These are phyloP conservation scores for Aspergillus egyptiacus DNA, from an alignment of 495 filamentous ascomycete species.

Conservation along the genomic window DNA sequence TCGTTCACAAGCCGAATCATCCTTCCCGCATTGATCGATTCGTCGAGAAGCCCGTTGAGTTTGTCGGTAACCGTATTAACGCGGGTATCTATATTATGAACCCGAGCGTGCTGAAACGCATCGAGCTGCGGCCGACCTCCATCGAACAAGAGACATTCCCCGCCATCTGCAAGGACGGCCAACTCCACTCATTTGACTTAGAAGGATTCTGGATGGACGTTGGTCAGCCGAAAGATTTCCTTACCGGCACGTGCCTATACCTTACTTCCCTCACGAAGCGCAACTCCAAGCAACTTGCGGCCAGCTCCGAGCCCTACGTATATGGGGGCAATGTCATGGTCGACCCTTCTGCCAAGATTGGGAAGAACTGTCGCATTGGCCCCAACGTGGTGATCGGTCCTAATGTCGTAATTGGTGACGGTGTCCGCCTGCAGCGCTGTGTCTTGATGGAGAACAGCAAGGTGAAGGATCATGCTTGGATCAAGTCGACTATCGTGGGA, in stretches of 20 bases:
- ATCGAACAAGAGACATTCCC: slow-evolving; percentile 99
- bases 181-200: slow-evolving; percentile 95
- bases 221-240: slow-evolving; percentile 97
- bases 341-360: slow-evolving; percentile 91
- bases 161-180: slow-evolving; percentile 81
- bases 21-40: slow-evolving; percentile 94
- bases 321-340: slow-evolving; percentile 96
- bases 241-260: slow-evolving; percentile 94
- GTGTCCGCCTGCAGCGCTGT: slow-evolving; percentile 89
- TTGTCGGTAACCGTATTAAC: slow-evolving; percentile 99
- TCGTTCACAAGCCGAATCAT: slow-evolving; percentile 95
- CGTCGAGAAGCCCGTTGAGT: slow-evolving; percentile 99
- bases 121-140: slow-evolving; percentile 95
- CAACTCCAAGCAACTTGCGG: slow-evolving; percentile 75
- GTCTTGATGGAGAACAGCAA: slow-evolving; percentile 84
- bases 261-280: slow-evolving; percentile 90
- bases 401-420: slow-evolving; percentile 90
- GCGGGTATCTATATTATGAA: slow-evolving; percentile 99
- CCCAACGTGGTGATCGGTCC: slow-evolving; percentile 97
- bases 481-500: slow-evolving; percentile 98
- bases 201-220: slow-evolving; percentile 99
- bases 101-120: slow-evolving; percentile 80
- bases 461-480: slow-evolving; percentile 98
- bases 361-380: slow-evolving; percentile 96
- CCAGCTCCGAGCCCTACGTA: slow-evolving; percentile 72